A percentile compares a stretch with the other conserved stretches of the same genome.
Conservation (phyloP, 257 asterid genomes). For the Datura wrightii region DNA sequence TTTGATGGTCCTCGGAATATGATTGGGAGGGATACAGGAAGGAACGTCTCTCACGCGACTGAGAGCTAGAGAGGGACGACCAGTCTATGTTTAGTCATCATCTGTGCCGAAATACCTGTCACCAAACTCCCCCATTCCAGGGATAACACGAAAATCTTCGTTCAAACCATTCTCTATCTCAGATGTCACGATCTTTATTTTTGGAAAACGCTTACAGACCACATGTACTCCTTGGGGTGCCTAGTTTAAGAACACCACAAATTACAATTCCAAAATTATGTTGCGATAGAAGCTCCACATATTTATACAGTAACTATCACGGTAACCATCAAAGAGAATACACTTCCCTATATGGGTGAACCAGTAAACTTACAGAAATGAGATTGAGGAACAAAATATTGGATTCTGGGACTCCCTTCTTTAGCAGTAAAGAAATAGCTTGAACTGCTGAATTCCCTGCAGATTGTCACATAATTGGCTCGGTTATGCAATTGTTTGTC, state of each 20-base stretch:
- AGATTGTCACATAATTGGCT: neutral
- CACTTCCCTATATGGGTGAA: neutral
- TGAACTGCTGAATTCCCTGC: conserved; percentile 95
- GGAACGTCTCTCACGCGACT: neutral
- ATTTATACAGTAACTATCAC: too few species aligned
- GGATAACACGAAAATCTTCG: conserved; percentile 87
- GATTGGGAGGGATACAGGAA: neutral
- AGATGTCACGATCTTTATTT: conserved; percentile 93
- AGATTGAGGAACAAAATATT: conserved; percentile 97
- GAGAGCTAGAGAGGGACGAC: neutral
- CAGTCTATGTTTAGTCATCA: conserved; percentile 53
- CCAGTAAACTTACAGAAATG: conserved; percentile 69
- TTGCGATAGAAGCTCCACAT: neutral
- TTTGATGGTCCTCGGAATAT: neutral
- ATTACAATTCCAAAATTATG: neutral
- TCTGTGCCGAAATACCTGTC: conserved; percentile 96
- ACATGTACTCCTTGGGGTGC: conserved; percentile 98
- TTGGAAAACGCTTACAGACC: conserved; percentile 89
- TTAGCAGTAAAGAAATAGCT: conserved; percentile 82
- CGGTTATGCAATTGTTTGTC: neutral
- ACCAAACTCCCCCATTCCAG: conserved; percentile 99
- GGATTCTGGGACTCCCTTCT: conserved; percentile 96
- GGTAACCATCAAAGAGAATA: too few species aligned
- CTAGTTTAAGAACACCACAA: conserved; percentile 44
- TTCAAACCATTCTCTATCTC: conserved; percentile 93